These are phyloP conservation scores for Hypoxylon crocopeplum DNA, from an alignment of 495 filamentous ascomycete genomes.

Conservation along the genomic window DNA sequence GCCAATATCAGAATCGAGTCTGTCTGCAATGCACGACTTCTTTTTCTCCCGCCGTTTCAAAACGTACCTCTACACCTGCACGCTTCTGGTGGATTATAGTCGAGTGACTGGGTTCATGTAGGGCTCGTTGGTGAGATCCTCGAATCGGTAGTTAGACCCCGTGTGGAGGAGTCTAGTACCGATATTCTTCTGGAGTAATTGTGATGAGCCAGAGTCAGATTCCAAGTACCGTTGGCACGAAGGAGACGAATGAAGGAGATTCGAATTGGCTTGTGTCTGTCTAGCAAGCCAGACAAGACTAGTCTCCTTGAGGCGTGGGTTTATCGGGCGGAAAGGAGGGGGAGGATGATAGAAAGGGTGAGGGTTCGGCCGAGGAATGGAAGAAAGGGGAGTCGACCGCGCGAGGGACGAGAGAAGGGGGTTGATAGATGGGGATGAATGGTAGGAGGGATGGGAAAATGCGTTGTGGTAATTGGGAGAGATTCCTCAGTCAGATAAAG, in stretches of 20 bases:
- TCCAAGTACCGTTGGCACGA: conserved; percentile 43
- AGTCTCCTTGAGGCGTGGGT: conserved; percentile 40
- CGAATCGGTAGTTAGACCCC: conserved; percentile 43
- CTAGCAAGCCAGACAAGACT: conserved; percentile 39
- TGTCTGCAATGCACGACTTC: not conserved
- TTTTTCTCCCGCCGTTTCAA: not conserved
- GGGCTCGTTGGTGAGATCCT: conserved; percentile 40
- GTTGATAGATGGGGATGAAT: conserved; percentile 14
- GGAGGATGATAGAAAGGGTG: conserved; percentile 38
- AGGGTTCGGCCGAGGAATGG: conserved; percentile 54
- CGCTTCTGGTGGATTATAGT: conserved; percentile 42
- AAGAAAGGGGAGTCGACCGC: conserved; percentile 55
- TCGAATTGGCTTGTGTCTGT: conserved; percentile 35
- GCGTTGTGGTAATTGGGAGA: conserved; percentile 37
- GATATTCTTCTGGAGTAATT: conserved; percentile 41
- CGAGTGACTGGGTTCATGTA: conserved; percentile 43
- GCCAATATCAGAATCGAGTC: conserved; percentile 41
- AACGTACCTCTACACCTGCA: conserved; percentile 46
- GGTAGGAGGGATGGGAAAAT: conserved; percentile 25
- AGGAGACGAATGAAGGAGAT: conserved; percentile 28
- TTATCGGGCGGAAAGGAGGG: conserved; percentile 37
- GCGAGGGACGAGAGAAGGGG: conserved; percentile 30
- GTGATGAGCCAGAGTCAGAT: conserved; percentile 43
- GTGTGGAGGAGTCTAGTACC: conserved; percentile 41
- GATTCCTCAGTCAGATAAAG: conserved; percentile 38